A percentile compares a stretch with the other conserved stretches of the same genome.
These are phyloP conservation scores for Acanthamoeba castellanii DNA, from an alignment of 208 protist genomes.

Conservation along the genomic window DNA sequence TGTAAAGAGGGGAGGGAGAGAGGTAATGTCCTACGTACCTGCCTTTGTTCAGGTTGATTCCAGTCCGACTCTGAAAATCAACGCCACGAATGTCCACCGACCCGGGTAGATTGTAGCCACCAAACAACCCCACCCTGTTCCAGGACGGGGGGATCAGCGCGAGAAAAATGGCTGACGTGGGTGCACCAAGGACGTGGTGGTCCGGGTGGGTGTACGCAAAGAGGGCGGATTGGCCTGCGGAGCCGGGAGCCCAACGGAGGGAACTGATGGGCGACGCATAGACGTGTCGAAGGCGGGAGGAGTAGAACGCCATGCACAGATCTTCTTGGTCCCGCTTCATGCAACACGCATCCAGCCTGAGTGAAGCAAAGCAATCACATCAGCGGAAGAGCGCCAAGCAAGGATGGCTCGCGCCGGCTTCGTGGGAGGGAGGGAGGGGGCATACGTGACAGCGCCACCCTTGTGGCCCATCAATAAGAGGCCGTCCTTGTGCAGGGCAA, in stretches of 20 bases:
- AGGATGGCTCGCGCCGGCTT: neutral
- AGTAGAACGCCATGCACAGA: constrained; percentile 28
- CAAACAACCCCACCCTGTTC: constrained; percentile 20
- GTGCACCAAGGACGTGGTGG: neutral
- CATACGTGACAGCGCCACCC: constrained; percentile 2
- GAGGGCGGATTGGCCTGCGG: neutral
- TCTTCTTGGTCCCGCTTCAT: neutral
- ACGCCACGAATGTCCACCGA: constrained; percentile 11
- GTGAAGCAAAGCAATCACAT: neutral
- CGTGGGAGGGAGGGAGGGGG: too few relatives aligned
- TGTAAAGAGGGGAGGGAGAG: neutral
- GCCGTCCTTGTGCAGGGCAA: neutral
- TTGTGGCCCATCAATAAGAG: neutral
- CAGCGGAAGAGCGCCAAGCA: neutral
- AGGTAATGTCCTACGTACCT: neutral
- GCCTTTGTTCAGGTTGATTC: neutral
- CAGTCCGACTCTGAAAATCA: neutral
- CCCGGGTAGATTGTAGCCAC: constrained; percentile 34
- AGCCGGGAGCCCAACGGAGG: neutral
- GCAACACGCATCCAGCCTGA: constrained; percentile 34
- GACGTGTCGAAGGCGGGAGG: neutral
- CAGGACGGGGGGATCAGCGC: neutral
- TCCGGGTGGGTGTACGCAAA: neutral
- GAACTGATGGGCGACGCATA: neutral
- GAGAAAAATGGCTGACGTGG: neutral